Conservation (phyloP, 2,329 filamentous ascomycete genomes). For the Aspergillus felis region DNA sequence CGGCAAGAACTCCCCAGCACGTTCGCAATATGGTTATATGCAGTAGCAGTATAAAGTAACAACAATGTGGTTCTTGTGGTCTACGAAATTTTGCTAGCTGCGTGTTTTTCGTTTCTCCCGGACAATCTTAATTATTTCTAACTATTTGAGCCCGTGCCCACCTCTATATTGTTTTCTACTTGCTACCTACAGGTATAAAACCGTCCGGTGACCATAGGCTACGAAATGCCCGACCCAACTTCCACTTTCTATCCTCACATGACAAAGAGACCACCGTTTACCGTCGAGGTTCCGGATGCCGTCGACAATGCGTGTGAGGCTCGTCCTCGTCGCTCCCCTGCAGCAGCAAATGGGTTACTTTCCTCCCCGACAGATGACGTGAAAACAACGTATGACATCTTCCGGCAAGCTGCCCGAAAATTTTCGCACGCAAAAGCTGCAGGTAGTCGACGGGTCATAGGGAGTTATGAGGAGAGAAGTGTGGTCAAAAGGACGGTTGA, state of each 20-base stretch:
- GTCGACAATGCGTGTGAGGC: constrained; percentile 74
- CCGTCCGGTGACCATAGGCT: too few relatives aligned
- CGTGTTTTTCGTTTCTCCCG: too few relatives aligned
- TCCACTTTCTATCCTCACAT: constrained; percentile 44
- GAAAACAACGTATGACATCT: constrained; percentile 73
- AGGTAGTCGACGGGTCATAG: constrained; percentile 69
- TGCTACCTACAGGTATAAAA: too few relatives aligned
- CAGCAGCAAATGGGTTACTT: constrained; percentile 66
- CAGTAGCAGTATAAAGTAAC: too few relatives aligned
- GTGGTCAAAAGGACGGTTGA: constrained; percentile 86
- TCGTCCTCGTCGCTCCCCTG: constrained; percentile 70
- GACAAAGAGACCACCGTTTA: constrained; percentile 69
- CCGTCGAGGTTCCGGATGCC: constrained; percentile 66
- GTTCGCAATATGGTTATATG: too few relatives aligned
- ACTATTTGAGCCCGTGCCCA: too few relatives aligned
- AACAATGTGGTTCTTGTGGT: too few relatives aligned
- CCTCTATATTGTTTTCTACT: too few relatives aligned
- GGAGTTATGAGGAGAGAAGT: constrained; percentile 77
- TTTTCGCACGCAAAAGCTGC: constrained; percentile 63
- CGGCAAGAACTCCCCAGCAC: too few relatives aligned
- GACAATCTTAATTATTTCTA: too few relatives aligned
- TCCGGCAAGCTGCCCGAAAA: constrained; percentile 63
- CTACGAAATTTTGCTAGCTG: too few relatives aligned
- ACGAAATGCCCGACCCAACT: constrained; percentile 1
- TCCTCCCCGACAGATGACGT: constrained; percentile 64